Base-by-base conservation (phyloP, 305 asterid species). In the Fraxinus baroniana region DNA sequence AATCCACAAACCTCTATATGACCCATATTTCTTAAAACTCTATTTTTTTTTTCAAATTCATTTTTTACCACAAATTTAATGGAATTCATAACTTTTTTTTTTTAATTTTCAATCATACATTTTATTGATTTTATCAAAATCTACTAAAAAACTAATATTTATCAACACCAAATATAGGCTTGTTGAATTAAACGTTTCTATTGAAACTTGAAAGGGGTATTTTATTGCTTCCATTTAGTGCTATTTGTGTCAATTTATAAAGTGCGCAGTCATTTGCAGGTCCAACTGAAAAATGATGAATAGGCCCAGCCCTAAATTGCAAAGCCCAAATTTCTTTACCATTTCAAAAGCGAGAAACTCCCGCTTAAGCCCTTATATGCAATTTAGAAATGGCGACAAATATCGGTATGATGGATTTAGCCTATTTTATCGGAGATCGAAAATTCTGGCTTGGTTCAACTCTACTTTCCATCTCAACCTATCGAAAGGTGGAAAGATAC, bases 401-500 rank as follows among this genome's bases (percentile, higher is more conserved):
- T 75, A 90, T 95, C 17, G 98, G 98, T 55, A 90, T 88, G 89
- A 95, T 95, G 98, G 99, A 95, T 81, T 81, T 92, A 2, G 99
- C 97, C 0, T 95, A 94, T 88, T 93, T 95, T 79, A 97, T 95
- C 24, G 97, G 97, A 86, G 98, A 90, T 88, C 90, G 64, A 97
- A 94, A 86, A 94, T 94, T 80, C 91, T 95, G n/a, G 36, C 93
- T 3, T 95, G 98, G 97, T 94, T 95, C 77, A 94, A 95, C 83
- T 90, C 96, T 1, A 92, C 96, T 18, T 94, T 95, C 66, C 94
- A 86, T 86, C 99, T 95, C 88, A 89, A 88, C 73, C 95, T 95
- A 77, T 88, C 96, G 78, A 95, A 94, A 92, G 95, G 94, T 83
- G 99, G 92, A 86, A 97, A 95, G 94, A 98, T 94, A 86, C 5